Evolutionary conservation across 192 early-diverging fungal genomes (phyloP), one percentile per base, ranked within the genome.

Genomic region (Entrophospora sp.): DNA sequence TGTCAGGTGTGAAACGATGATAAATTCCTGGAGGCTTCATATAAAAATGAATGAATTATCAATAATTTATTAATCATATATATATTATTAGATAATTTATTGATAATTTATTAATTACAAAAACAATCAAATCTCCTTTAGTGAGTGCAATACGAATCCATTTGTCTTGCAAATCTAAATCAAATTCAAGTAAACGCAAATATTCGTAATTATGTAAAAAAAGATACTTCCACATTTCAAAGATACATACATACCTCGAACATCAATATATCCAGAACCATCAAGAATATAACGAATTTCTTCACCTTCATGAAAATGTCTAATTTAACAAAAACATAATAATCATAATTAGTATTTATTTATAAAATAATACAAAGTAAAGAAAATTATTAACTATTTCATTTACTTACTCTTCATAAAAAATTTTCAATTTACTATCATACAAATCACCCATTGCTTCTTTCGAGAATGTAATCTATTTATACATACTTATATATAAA

Each of bases 391-490:
- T 28, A 7, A 20, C 3, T 34, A 60, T 55, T 37, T 40, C 35
- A 43, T 58, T 48, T 1, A 79, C 75, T 61, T 80, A 85, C 83
- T 95, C 95, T 20, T 82, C 79, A 72, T 92, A 96, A 67, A 97
- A 97, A 12, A 72, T 88, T 80, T 94, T 92, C 64, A 98, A 83
- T 75, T 93, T 95, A 32, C 82, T 85, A 49, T 96, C 94, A 73
- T 95, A 98, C 22, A 75, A 43, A 66, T 86, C 84, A 45, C 88
- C 87, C 46, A 98, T 78, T 56, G 78, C 83, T 14, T 84, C 81
- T 37, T 83, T 85, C 61, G 90, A 89, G 48, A 96, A 89, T 32
- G 79, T 79, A 59, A 98, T 92, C 87, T 89, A 66, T 14, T 20
- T 25, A 7, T 18, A 40, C 25, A 20, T 61, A 25, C 25, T 27